These are phyloP conservation scores for Inosperma sp. DNA, from an alignment of 768 basidiomycete species.

Conservation along the genomic window DNA sequence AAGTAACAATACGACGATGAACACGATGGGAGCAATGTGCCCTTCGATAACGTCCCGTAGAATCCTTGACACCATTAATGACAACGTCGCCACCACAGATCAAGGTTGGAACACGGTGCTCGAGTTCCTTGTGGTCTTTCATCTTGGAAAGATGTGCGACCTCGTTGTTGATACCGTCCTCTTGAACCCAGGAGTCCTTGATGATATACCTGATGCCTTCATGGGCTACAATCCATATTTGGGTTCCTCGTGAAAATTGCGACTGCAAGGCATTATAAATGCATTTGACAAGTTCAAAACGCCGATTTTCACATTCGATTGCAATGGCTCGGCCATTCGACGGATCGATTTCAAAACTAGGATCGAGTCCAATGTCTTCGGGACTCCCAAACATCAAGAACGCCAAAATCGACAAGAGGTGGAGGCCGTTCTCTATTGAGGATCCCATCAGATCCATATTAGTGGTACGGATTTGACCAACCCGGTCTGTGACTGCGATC, in stretches of 20 bases:
- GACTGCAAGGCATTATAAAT: not conserved
- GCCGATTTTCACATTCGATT: not conserved
- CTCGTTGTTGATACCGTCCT: not conserved
- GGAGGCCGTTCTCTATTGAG: slow-evolving; percentile 1
- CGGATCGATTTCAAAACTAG: not conserved
- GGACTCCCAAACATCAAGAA: slow-evolving; percentile 2
- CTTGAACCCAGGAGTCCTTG: slow-evolving; percentile 5
- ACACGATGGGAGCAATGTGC: not conserved
- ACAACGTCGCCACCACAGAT: slow-evolving; percentile 1
- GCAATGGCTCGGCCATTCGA: not conserved
- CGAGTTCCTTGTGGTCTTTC: not conserved
- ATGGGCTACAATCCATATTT: slow-evolving; percentile 1
- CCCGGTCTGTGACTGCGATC: not conserved
- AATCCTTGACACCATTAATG: not conserved
- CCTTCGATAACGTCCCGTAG: not conserved
- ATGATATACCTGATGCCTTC: not conserved
- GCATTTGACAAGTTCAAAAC: not conserved
- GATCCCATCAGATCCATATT: not conserved
- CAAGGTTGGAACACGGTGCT: not conserved
- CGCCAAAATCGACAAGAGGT: not conserved
- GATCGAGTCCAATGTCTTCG: slow-evolving; percentile 1
- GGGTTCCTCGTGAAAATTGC: not conserved
- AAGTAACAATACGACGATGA: slow-evolving; percentile 5
- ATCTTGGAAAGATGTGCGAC: not conserved
- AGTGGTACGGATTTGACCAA: not conserved